Conservation (phyloP, 2,329 filamentous ascomycete genomes). For the Cladosporium cucumerinum region DNA sequence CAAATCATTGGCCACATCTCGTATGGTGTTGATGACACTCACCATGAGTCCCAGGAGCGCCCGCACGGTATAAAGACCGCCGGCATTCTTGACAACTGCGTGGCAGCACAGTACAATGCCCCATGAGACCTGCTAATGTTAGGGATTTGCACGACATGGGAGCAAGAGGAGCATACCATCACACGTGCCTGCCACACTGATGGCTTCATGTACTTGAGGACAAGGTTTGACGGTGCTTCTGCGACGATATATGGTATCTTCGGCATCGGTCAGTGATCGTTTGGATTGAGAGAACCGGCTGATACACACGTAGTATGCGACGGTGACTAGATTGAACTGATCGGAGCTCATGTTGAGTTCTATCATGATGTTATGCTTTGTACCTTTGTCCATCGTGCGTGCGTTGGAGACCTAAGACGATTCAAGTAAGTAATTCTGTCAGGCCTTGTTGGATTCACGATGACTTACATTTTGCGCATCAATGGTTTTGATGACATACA, state of each 20-base stretch:
- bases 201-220: conserved; percentile 18
- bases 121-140: background rate
- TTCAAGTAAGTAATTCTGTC: background rate
- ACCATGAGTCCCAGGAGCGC: background rate
- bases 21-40: background rate
- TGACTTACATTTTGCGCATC: conserved; percentile 32
- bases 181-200: conserved; percentile 18
- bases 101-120: background rate
- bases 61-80: background rate
- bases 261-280: background rate
- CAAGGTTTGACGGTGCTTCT: conserved; percentile 18
- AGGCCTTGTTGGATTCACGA: background rate
- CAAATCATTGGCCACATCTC: background rate
- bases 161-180: background rate
- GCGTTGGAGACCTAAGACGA: conserved; percentile 30
- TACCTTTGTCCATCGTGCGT: conserved; percentile 37
- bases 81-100: background rate
- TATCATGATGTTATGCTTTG: conserved; percentile 22
- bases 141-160: background rate
- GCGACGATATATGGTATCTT: conserved; percentile 19
- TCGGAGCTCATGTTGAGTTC: conserved; percentile 32
- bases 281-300: background rate
- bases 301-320: conserved; percentile 36
- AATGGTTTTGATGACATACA: conserved; percentile 34
- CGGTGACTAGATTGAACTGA: conserved; percentile 36